Evolutionary conservation across 768 basidiomycete species (phyloP).

Genomic region (Rhodotorula paludigena): DNA sequence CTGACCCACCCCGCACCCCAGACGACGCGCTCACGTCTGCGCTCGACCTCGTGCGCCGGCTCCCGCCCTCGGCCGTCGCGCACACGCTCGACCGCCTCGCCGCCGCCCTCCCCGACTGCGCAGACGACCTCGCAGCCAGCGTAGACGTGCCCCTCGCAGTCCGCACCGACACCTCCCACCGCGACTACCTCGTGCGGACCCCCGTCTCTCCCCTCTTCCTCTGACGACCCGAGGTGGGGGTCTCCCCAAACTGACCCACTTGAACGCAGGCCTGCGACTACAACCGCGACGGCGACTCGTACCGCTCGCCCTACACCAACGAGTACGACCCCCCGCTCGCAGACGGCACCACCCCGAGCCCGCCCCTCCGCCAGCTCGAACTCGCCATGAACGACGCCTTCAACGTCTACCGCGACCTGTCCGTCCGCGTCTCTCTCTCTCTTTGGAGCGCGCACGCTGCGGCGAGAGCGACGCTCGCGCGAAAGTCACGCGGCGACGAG

Average conservation of each 20-base stretch:
- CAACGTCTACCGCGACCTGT: conserved; percentile 95
- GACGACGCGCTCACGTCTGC: conserved; percentile 24
- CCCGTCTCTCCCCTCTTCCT: conserved; percentile 57
- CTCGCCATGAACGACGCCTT: conserved; percentile 92
- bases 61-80: conserved; percentile 85
- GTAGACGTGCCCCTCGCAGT: conserved; percentile 91
- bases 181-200: conserved; percentile 88
- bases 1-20: background rate
- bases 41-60: conserved; percentile 86
- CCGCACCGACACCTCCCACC: conserved; percentile 68
- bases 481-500: too few relatives aligned
- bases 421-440: conserved; percentile 44
- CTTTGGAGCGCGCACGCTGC: too few relatives aligned
- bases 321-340: conserved; percentile 68
- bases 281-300: conserved; percentile 44
- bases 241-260: background rate
- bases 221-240: conserved; percentile 87
- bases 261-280: conserved; percentile 41
- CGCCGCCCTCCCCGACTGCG: conserved; percentile 78
- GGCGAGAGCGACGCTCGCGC: background rate
- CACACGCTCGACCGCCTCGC: conserved; percentile 79
- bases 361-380: conserved; percentile 83
- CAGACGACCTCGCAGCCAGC: conserved; percentile 87
- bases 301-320: conserved; percentile 88
- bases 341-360: conserved; percentile 78